phyloP scores from a whole-genome alignment of 2,329 filamentous ascomycete genomes.

The Xylaria polymorpha region DNA sequence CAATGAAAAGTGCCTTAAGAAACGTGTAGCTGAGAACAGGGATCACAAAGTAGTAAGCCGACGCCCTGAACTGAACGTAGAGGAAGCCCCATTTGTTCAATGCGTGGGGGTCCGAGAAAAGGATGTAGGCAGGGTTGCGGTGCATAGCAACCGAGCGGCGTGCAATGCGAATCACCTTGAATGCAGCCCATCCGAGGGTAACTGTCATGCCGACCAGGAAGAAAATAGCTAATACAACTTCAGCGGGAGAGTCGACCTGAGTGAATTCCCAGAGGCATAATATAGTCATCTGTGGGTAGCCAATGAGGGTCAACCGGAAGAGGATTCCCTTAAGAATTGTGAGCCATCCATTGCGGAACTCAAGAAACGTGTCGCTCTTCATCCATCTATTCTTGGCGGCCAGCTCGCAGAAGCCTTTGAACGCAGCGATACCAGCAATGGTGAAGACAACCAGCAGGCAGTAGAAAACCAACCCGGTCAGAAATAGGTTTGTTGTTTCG shows the following conservation, averaged over 20 bases:
- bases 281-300: conserved; percentile 85
- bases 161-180: conserved; percentile 84
- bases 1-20: conserved; percentile 85
- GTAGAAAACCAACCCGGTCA: conserved; percentile 86
- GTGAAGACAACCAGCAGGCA: conserved; percentile 79
- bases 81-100: conserved; percentile 95
- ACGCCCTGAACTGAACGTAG: conserved; percentile 89
- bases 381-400: conserved; percentile 77
- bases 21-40: conserved; percentile 78
- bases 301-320: conserved; percentile 84
- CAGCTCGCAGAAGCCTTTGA: conserved; percentile 80
- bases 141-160: conserved; percentile 85
- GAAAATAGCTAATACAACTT: conserved; percentile 82
- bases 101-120: conserved; percentile 85
- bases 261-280: conserved; percentile 90
- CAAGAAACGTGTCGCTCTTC: conserved; percentile 82
- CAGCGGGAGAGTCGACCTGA: conserved; percentile 78
- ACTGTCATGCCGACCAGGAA: conserved; percentile 81
- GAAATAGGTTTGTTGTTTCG: conserved; percentile 85
- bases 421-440: conserved; percentile 74
- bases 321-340: conserved; percentile 87
- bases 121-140: conserved; percentile 90
- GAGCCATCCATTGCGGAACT: conserved; percentile 89
- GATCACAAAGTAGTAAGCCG: conserved; percentile 88
- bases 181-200: conserved; percentile 80